These are phyloP conservation scores for Tieghemiomyces parasiticus DNA, from an alignment of 192 early-diverging fungal species.

Conservation along the genomic window DNA sequence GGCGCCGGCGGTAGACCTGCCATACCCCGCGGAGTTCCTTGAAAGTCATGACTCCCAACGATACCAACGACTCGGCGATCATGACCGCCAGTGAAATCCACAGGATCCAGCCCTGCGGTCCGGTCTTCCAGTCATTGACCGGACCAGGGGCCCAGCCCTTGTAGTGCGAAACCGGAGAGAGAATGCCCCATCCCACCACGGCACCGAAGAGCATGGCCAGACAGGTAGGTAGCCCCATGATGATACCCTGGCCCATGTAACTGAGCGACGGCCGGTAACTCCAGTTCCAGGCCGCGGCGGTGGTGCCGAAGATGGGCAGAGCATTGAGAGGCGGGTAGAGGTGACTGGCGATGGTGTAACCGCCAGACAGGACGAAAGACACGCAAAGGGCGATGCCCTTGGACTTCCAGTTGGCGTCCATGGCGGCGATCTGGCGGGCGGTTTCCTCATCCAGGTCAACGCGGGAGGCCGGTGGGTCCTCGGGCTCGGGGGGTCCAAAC, in stretches of 20 bases:
- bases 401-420: slow-evolving; percentile 39
- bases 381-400: slow-evolving; percentile 36
- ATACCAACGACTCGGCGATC: slow-evolving; percentile 56
- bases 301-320: slow-evolving; percentile 37
- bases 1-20: not conserved
- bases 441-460: slow-evolving; percentile 9
- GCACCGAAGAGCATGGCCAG: slow-evolving; percentile 55
- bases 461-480: not conserved
- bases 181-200: slow-evolving; percentile 55
- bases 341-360: slow-evolving; percentile 46
- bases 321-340: slow-evolving; percentile 37
- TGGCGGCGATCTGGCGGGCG: not conserved
- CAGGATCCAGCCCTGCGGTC: slow-evolving; percentile 60
- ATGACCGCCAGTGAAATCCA: slow-evolving; percentile 69
- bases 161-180: slow-evolving; percentile 49
- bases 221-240: slow-evolving; percentile 67
- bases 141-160: slow-evolving; percentile 58
- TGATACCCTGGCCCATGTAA: slow-evolving; percentile 65
- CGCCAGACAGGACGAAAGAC: slow-evolving; percentile 43
- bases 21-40: slow-evolving; percentile 20
- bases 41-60: slow-evolving; percentile 33
- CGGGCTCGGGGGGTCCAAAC: too few species aligned
- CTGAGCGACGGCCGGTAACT: slow-evolving; percentile 53
- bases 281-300: slow-evolving; percentile 50
- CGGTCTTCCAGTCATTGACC: slow-evolving; percentile 49